A percentile compares a stretch with the other conserved stretches of the same genome.
These are phyloP conservation scores for Penicillium griseofulvum DNA, from an alignment of 2,329 filamentous ascomycete species.

Conservation along the genomic window DNA sequence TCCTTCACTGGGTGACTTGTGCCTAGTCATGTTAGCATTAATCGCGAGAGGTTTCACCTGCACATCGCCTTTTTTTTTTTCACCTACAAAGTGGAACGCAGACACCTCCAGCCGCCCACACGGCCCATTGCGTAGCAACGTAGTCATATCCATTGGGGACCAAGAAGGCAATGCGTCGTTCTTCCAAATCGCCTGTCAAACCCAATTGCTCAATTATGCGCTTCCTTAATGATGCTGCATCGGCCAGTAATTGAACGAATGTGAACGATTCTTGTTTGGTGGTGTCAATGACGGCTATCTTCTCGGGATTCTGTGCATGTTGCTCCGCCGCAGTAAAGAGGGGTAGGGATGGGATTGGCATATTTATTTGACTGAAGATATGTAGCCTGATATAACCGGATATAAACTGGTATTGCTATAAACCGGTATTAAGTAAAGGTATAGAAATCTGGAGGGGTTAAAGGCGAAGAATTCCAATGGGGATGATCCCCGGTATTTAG, in stretches of 20 bases:
- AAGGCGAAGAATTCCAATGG: not conserved
- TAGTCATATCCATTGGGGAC: slow-evolving; percentile 45
- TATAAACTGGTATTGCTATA: too few relatives aligned
- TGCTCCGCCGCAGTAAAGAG: slow-evolving; percentile 40
- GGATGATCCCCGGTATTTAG: not conserved
- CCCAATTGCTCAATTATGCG: slow-evolving; percentile 34
- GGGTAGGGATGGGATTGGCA: slow-evolving; percentile 39
- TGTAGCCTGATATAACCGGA: not conserved
- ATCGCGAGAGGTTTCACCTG: not conserved
- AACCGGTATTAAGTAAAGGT: too few relatives aligned
- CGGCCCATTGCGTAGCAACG: slow-evolving; percentile 44
- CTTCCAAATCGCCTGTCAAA: slow-evolving; percentile 33
- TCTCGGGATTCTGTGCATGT: slow-evolving; percentile 33
- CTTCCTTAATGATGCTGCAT: slow-evolving; percentile 38
- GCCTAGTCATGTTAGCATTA: slow-evolving; percentile 24
- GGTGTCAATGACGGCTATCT: slow-evolving; percentile 41
- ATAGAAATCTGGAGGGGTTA: not conserved
- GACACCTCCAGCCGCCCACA: slow-evolving; percentile 46
- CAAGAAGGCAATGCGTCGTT: slow-evolving; percentile 41
- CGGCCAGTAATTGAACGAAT: slow-evolving; percentile 41
- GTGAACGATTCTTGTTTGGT: slow-evolving; percentile 42
- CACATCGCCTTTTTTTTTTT: not conserved
- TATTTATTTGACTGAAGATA: not conserved
- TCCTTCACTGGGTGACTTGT: slow-evolving; percentile 44
- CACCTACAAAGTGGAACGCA: slow-evolving; percentile 44